Conservation (phyloP, 148 eudicot genomes). For the Fagopyrum esculentum region DNA sequence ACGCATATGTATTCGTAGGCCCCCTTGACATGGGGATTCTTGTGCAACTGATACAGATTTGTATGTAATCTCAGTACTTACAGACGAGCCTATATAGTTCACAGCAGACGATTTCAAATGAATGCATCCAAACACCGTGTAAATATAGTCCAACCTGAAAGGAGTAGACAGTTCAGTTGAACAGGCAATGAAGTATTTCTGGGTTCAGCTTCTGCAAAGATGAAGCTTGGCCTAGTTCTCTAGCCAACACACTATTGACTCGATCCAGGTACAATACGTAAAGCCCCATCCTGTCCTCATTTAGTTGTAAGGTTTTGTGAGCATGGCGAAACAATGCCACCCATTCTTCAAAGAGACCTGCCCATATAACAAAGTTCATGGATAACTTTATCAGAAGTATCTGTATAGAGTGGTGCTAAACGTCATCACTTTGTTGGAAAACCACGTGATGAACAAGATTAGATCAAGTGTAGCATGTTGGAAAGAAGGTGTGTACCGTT, state of each 20-base stretch:
- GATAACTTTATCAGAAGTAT: not conserved
- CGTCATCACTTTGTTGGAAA: not conserved
- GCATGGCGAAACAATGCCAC: constrained; percentile 50
- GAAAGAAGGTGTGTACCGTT: constrained; percentile 36
- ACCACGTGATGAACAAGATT: not conserved
- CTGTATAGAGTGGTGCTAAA: not conserved
- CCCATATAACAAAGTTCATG: not conserved
- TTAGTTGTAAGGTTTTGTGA: constrained; percentile 47
- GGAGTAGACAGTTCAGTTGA: constrained; percentile 22
- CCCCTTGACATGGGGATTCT: not conserved
- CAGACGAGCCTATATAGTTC: not conserved
- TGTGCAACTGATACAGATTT: not conserved
- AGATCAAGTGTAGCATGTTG: not conserved
- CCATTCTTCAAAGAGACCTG: constrained; percentile 84
- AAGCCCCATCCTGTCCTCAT: constrained; percentile 66
- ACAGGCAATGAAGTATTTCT: constrained; percentile 44
- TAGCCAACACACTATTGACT: constrained; percentile 54
- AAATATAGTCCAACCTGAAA: not conserved
- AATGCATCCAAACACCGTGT: not conserved
- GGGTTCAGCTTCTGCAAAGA: constrained; percentile 42
- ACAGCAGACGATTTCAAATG: not conserved
- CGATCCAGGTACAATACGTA: constrained; percentile 83
- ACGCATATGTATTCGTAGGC: too few relatives aligned
- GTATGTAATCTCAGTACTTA: not conserved
- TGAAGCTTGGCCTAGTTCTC: constrained; percentile 45